Evolutionary conservation across 202 grass and related monocot species (phyloP), one percentile per base, ranked within the genome.

Genomic region (Zoysia matrella): DNA sequence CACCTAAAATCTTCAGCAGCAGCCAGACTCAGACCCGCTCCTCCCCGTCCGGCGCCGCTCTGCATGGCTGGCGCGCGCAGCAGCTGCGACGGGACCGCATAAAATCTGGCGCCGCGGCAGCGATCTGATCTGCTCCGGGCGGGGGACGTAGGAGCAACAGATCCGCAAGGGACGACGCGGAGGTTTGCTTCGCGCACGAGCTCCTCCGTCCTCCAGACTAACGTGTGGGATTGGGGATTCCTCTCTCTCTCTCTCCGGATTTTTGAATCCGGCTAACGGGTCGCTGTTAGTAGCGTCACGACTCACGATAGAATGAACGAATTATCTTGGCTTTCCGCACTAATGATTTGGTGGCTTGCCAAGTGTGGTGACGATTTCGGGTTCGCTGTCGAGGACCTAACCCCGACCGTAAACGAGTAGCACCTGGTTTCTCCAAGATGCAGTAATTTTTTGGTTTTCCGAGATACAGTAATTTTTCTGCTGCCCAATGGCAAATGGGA

Each of bases 261-360:
- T 85, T 85, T 85, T 85, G 82, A 89, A 89, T 76, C 86, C 71
- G 46, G 71, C 81, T n/a, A 87, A 65, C 57, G 48, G 52, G 87
- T 89, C 77, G 87, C 87, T 85, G 87, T 85, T 84, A 16, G 30
- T 70, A 82, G n/a, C 30, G 30, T 36, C 30, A 36, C 30, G 30
- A 36, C 82, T 89, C 67, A 89, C 72, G 76, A 44, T 48, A 47
- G 60, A 69, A 61, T 18, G 0, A 12, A 1, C 39, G 11, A 62
- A 62, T 36, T 36, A 3, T 64, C 7, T 40, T 36, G 47, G 50
- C 42, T 1, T 15, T 36, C 64, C 1, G 1, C 10, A 36, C 16
- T 10, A 88, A 84, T 85, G 50, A 81, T 81, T 88, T 84, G 76
- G 70, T 73, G 71, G 18, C n/a, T 57, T 11, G 53, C 47, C 5